Evolutionary conservation across 1,284 basidiomycete species (phyloP), one percentile per base, ranked within the genome.

Genomic region (Retiboletus fuscus): DNA sequence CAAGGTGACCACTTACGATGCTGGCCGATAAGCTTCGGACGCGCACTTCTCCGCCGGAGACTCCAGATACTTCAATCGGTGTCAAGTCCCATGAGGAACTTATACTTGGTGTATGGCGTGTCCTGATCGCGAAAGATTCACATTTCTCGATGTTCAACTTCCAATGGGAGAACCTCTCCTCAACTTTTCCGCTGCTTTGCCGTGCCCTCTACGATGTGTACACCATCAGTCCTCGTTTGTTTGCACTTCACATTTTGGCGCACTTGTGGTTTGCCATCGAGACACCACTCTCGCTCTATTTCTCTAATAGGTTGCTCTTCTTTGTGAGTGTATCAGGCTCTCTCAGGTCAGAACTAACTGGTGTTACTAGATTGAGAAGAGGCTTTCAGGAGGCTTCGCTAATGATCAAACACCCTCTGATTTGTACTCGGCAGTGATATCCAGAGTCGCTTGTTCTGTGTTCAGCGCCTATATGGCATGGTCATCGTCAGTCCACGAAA

Each of bases 21-120:
- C 20, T 68, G 11, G 66, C 22, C 61, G 43, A 58, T 43, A 60
- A 44, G 34, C 61, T 68, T 22, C 28, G 28, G 47, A 67, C 34
- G 30, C 64, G 1, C 43, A 26, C 18, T n/a, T 26, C 60, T 28
- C 64, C 34, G 13, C 18, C 43, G 5, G 51, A 64, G 43, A 16
- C 28, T 11, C 10, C 28, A 13, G 53, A 44, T 24, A 12, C 64
- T 61, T 16, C 68, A 41, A 51, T 58, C 1, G 24, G 64, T 43
- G 28, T 34, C 62, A 76, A 78, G 8, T 55, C 62, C 26, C 68
- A 68, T n/a, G 66, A 78, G 22, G 79, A 79, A 64, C 46, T 67
- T n/a, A 61, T n/a, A 24, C 62, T 78, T 22, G 79, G 77, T 24
- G 69, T 79, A 46, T 80, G 77, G 77, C 79, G 77, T 12, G 44